Conservation (phyloP, 257 asterid genomes). For the Penstemon davidsonii region DNA sequence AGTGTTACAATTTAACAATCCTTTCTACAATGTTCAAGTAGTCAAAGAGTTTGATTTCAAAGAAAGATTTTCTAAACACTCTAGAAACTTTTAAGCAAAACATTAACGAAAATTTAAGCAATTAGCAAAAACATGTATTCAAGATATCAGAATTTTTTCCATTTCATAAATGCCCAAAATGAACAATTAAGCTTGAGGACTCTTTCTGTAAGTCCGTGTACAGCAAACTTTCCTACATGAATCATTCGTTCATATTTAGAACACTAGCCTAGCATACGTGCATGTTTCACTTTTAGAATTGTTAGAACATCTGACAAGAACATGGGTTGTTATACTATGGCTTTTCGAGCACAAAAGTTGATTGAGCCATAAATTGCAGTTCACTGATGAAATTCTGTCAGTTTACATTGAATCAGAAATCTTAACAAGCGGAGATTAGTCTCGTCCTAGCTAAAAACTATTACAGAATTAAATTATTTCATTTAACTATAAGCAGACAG, state of each 20-base stretch:
- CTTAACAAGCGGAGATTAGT: no score
- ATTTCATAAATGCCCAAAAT: not conserved
- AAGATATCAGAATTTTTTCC: not conserved
- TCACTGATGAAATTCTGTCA: not conserved
- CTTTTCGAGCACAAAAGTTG: not conserved
- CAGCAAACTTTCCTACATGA: not conserved
- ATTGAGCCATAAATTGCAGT: not conserved
- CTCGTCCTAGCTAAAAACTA: not conserved
- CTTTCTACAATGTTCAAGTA: slow-evolving; percentile 4
- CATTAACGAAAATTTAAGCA: not conserved
- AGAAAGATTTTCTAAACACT: slow-evolving; percentile 19
- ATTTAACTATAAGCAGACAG: not conserved
- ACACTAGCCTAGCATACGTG: not conserved
- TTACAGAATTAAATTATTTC: not conserved
- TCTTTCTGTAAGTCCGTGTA: not conserved
- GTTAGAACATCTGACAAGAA: not conserved
- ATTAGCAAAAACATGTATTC: slow-evolving; percentile 7
- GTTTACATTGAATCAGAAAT: not conserved
- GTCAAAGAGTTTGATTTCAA: slow-evolving; percentile 15
- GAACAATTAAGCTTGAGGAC: not conserved
- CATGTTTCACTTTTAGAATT: not conserved
- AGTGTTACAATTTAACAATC: slow-evolving; percentile 28
- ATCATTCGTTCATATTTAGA: no score
- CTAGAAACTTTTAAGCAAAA: slow-evolving; percentile 18
- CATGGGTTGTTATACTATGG: not conserved